Evolutionary conservation across 768 basidiomycete species (phyloP).

Genomic region (Jaapia argillacea): DNA sequence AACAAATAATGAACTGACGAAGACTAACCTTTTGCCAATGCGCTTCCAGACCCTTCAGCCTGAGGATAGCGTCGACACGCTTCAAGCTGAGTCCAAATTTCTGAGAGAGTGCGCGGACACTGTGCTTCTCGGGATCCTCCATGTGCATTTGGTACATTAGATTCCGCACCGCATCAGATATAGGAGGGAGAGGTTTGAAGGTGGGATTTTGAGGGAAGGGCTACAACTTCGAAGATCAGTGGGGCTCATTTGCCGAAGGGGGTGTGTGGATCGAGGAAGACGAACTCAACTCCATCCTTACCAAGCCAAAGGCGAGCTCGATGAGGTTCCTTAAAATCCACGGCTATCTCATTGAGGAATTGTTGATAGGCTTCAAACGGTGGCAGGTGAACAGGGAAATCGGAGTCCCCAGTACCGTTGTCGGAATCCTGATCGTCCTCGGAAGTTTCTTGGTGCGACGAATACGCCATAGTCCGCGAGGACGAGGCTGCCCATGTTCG

Average conservation of each 20-base stretch:
- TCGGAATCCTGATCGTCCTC: slow-evolving; percentile 15
- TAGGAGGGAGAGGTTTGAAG: slow-evolving; percentile 71
- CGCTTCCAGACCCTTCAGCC: slow-evolving; percentile 70
- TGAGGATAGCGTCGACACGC: slow-evolving; percentile 75
- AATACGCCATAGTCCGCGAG: not conserved
- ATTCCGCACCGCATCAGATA: slow-evolving; percentile 50
- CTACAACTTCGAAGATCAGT: slow-evolving; percentile 26
- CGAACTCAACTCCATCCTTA: slow-evolving; percentile 39
- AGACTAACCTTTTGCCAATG: slow-evolving; percentile 61
- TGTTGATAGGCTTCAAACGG: no score
- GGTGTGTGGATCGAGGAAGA: slow-evolving; percentile 10
- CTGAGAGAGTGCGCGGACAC: slow-evolving; percentile 49
- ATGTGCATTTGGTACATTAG: slow-evolving; percentile 54
- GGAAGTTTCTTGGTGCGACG: slow-evolving; percentile 2
- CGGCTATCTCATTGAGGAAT: slow-evolving; percentile 30
- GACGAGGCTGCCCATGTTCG: not conserved
- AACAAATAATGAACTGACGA: slow-evolving; percentile 6
- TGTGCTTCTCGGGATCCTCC: slow-evolving; percentile 43
- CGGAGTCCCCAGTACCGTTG: slow-evolving; percentile 4
- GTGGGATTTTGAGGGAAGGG: slow-evolving; percentile 82
- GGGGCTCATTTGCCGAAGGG: slow-evolving; percentile 5
- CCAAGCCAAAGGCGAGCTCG: slow-evolving; percentile 56
- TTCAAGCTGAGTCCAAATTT: slow-evolving; percentile 60
- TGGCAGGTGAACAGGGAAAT: no score
- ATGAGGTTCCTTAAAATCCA: slow-evolving; percentile 30